Percentiles rank a stretch among this genome's conserved stretches.
phyloP scores from a whole-genome alignment of 371 early-diverging fungal genomes.

The Circinella minor region DNA sequence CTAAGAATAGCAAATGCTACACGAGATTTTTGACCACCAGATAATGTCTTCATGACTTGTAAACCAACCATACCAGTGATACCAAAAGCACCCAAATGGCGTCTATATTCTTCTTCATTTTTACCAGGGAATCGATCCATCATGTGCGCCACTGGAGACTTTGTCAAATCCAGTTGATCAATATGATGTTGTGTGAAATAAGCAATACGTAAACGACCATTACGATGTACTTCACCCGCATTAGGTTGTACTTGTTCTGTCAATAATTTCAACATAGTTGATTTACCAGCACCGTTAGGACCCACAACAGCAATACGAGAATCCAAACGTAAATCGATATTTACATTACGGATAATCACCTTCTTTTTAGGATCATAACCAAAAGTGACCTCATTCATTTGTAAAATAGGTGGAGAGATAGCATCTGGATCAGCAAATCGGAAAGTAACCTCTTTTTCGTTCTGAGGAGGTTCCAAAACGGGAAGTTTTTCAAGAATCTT shows the following conservation, averaged over 20 bases:
- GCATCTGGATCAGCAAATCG: constrained; percentile 91
- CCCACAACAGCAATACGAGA: constrained; percentile 96
- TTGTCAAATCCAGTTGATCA: constrained; percentile 90
- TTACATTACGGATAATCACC: constrained; percentile 80
- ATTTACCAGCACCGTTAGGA: constrained; percentile 90
- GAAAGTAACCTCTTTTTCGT: constrained; percentile 86
- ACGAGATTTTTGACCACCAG: constrained; percentile 98
- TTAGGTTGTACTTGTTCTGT: constrained; percentile 83
- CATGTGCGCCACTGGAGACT: constrained; percentile 90
- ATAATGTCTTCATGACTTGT: constrained; percentile 93
- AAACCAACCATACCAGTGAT: constrained; percentile 95
- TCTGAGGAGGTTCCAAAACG: constrained; percentile 86
- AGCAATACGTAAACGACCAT: constrained; percentile 93
- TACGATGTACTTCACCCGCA: constrained; percentile 83
- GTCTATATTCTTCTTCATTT: constrained; percentile 94
- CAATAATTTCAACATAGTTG: constrained; percentile 90
- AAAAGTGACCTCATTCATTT: constrained; percentile 91
- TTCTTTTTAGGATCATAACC: constrained; percentile 75
- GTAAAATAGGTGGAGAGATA: constrained; percentile 89
- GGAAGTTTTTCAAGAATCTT: constrained; percentile 98
- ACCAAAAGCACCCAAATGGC: constrained; percentile 93
- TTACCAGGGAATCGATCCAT: constrained; percentile 86
- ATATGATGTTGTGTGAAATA: constrained; percentile 99
- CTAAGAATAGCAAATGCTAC: constrained; percentile 97
- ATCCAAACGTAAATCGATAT: constrained; percentile 93